Percentiles rank a stretch among this genome's conserved stretches.
Evolutionary conservation across 2,329 filamentous ascomycete genomes (phyloP).

Genomic region (Cladosporium sp.): DNA sequence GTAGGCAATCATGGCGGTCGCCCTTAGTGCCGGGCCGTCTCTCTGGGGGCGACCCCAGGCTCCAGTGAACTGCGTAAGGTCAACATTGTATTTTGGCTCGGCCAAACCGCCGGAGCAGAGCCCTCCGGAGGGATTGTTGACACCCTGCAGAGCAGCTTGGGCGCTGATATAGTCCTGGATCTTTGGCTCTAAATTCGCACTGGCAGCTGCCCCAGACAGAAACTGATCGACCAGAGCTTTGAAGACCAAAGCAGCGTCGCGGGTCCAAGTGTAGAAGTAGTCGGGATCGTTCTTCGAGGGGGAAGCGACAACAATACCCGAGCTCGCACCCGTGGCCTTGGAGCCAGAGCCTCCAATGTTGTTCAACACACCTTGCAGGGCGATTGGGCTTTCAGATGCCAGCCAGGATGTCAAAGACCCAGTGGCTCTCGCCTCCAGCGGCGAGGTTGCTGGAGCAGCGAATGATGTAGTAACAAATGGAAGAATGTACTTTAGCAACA

Average conservation of each 20-base stretch:
- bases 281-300: constrained; percentile 51
- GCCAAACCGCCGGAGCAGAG: constrained; percentile 53
- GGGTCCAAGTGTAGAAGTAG: constrained; percentile 74
- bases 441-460: constrained; percentile 14
- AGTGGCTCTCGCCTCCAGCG: constrained; percentile 16
- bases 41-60: constrained; percentile 74
- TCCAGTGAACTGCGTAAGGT: constrained; percentile 48
- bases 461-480: constrained; percentile 7
- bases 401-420: constrained; percentile 32
- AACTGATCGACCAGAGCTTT: constrained; percentile 66
- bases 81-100: constrained; percentile 68
- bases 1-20: constrained; percentile 67
- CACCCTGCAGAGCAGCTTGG: constrained; percentile 61
- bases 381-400: constrained; percentile 41
- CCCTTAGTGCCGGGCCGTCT: constrained; percentile 72
- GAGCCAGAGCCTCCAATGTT: constrained; percentile 51
- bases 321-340: constrained; percentile 42
- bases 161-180: constrained; percentile 65
- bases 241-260: constrained; percentile 67
- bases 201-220: constrained; percentile 49
- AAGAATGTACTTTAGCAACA: constrained; percentile 7
- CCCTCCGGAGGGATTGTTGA: constrained; percentile 64
- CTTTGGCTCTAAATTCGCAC: constrained; percentile 48
- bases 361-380: constrained; percentile 49
- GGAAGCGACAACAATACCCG: constrained; percentile 52